phyloP scores from a whole-genome alignment of 306 rosid species.

The Dalbergia cultrata region DNA sequence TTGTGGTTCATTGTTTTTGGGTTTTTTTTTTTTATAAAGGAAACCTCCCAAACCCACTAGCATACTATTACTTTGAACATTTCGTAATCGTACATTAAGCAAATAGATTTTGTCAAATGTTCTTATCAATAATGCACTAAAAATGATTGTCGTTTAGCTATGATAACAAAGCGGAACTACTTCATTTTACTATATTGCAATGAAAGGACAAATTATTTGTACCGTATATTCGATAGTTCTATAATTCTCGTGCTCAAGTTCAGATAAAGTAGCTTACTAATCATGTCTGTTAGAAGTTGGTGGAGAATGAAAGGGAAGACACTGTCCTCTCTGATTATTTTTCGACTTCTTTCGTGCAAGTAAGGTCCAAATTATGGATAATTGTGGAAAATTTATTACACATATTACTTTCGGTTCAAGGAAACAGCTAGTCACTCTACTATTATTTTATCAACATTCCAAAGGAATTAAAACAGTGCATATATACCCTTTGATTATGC shows the following conservation, averaged over 20 bases:
- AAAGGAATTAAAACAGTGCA: too few species aligned
- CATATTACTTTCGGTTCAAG: background rate
- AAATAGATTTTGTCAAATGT: background rate
- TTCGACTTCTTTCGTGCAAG: background rate
- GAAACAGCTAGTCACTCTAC: too few species aligned
- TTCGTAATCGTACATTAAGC: background rate
- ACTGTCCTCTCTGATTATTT: too few species aligned
- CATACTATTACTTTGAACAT: background rate
- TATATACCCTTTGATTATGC: too few species aligned
- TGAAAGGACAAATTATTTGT: background rate
- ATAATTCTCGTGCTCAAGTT: background rate
- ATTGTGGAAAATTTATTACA: too few species aligned
- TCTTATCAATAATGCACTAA: background rate
- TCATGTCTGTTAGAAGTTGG: background rate
- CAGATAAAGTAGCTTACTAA: too few species aligned
- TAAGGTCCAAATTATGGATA: background rate
- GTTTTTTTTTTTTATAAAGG: background rate
- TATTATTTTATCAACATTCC: too few species aligned
- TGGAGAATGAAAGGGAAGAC: background rate
- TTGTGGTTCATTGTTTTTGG: background rate
- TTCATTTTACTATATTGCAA: background rate
- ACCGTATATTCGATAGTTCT: background rate
- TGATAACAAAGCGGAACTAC: background rate
- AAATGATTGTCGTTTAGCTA: background rate
- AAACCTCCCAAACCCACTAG: background rate